Conservation (phyloP, 805 yeast genomes). For the Schwanniomyces occidentalis region DNA sequence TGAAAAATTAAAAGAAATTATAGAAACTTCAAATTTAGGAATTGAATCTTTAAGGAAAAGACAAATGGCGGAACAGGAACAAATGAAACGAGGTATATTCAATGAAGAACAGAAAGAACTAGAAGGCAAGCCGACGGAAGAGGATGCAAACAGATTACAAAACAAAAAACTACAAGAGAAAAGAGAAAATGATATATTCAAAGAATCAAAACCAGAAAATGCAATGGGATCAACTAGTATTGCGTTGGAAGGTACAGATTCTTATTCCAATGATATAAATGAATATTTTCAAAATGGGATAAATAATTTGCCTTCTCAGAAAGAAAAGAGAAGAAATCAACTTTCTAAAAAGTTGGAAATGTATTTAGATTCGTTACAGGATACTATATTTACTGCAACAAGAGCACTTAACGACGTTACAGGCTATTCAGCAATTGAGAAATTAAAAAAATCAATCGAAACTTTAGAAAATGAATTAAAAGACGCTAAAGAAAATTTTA, state of each 20-base stretch:
- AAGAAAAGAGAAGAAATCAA: conserved; percentile 41
- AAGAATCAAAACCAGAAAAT: conserved; percentile 1
- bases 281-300: conserved; percentile 20
- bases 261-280: neutral
- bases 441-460: conserved; percentile 62
- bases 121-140: neutral
- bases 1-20: conserved; percentile 30
- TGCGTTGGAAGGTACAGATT: neutral
- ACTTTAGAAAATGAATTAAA: conserved; percentile 52
- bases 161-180: conserved; percentile 1
- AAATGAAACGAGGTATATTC: neutral
- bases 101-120: neutral
- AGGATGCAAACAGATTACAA: neutral
- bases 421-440: conserved; percentile 82
- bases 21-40: conserved; percentile 37
- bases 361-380: conserved; percentile 57
- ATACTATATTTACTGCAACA: conserved; percentile 58
- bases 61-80: conserved; percentile 4
- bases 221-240: neutral
- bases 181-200: too few species aligned
- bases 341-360: conserved; percentile 39
- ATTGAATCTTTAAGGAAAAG: conserved; percentile 6
- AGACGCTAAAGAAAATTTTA: conserved; percentile 49
- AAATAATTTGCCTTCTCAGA: conserved; percentile 45
- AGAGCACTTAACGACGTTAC: conserved; percentile 84